phyloP scores from a whole-genome alignment of 192 early-diverging fungal species.

The Entomortierella parvispora region DNA sequence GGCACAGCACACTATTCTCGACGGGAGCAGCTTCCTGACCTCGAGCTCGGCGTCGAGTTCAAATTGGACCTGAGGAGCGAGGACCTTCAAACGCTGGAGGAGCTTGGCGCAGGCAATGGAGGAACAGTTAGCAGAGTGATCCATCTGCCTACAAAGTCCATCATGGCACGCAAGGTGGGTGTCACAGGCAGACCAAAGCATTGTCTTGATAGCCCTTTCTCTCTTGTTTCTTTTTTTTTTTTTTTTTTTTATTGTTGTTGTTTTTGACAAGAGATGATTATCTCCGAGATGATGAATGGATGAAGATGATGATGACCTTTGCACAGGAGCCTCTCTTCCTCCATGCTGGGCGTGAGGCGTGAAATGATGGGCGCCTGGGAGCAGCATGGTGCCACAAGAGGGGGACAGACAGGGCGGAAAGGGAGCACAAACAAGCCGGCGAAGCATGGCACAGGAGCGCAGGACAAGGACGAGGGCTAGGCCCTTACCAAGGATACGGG shows the following conservation, averaged over 20 bases:
- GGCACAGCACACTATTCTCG: slow-evolving; percentile 32
- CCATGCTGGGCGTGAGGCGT: too few relatives aligned
- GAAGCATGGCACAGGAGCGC: too few relatives aligned
- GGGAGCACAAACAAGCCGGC: too few relatives aligned
- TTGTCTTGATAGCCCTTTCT: background rate
- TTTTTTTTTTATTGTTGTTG: background rate
- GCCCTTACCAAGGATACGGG: too few relatives aligned
- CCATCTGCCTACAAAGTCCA: slow-evolving; percentile 86
- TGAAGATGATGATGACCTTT: too few relatives aligned
- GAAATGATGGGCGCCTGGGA: too few relatives aligned
- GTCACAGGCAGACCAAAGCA: too few relatives aligned
- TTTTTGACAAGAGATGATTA: background rate
- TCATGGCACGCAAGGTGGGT: slow-evolving; percentile 95
- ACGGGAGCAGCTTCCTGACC: slow-evolving; percentile 53
- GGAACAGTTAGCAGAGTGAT: slow-evolving; percentile 89
- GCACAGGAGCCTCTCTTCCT: too few relatives aligned
- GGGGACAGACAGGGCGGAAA: too few relatives aligned
- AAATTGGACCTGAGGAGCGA: slow-evolving; percentile 80
- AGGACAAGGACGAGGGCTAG: too few relatives aligned
- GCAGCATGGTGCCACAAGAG: too few relatives aligned
- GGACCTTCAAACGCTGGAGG: slow-evolving; percentile 80
- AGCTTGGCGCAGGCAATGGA: slow-evolving; percentile 93
- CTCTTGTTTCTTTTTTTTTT: background rate
- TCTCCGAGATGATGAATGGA: background rate
- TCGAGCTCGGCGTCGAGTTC: slow-evolving; percentile 79